Conservation (phyloP, 2,329 filamentous ascomycete genomes). For the Fusarium sublunatum region DNA sequence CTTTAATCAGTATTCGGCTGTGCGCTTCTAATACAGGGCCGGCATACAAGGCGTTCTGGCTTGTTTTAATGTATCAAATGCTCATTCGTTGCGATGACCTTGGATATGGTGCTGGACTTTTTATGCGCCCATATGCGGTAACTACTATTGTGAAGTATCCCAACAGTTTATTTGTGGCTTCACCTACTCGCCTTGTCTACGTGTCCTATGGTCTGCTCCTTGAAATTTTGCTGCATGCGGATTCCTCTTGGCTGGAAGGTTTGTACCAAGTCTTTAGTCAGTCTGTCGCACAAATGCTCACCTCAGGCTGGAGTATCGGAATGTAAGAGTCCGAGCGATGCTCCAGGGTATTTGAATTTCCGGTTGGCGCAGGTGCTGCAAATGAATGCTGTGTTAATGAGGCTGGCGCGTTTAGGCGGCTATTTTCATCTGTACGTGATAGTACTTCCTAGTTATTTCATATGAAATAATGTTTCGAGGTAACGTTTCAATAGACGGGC, state of each 20-base stretch:
- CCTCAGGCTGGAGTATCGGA: conserved; percentile 5
- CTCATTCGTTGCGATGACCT: conserved; percentile 1
- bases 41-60: conserved; percentile 44
- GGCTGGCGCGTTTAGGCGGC: conserved; percentile 34
- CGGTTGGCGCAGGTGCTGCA: conserved; percentile 14
- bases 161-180: conserved; percentile 5
- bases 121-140: neutral
- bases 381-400: conserved; percentile 7
- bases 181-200: neutral
- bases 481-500: conserved; percentile 14
- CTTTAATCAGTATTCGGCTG: conserved; percentile 42
- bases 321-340: conserved; percentile 2
- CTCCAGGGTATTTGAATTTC: conserved; percentile 18
- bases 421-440: neutral
- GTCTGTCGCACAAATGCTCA: conserved; percentile 1
- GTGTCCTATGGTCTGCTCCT: neutral
- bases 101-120: conserved; percentile 8
- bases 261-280: neutral
- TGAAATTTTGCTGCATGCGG: neutral
- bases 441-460: neutral
- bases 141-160: conserved; percentile 12
- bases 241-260: neutral
- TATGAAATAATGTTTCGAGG: conserved; percentile 1
- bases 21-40: conserved; percentile 41
- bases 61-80: conserved; percentile 31